A percentile compares a stretch with the other conserved stretches of the same genome.
Evolutionary conservation across 768 basidiomycete species (phyloP).

Genomic region (Cubamyces sp.): DNA sequence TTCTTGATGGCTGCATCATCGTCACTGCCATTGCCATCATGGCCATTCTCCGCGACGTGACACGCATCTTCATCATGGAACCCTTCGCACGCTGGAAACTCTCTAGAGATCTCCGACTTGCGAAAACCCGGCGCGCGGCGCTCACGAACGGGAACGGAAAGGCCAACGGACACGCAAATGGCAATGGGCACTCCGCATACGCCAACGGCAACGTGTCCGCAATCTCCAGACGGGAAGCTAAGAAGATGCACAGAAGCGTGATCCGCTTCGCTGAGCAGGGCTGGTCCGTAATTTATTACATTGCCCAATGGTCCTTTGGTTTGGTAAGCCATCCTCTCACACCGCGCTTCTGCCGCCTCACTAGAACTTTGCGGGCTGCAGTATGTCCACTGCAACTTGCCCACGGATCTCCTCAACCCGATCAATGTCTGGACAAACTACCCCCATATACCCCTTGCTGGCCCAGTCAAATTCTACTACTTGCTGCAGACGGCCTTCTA

Average conservation of each 20-base stretch:
- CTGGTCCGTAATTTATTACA: conserved; percentile 85
- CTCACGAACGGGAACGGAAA: conserved; percentile 32
- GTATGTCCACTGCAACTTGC: conserved; percentile 81
- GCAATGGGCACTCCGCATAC: conserved; percentile 23
- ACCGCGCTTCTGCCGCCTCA: conserved; percentile 49
- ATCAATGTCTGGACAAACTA: conserved; percentile 76
- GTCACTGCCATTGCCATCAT: conserved; percentile 83
- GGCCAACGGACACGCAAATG: conserved; percentile 34
- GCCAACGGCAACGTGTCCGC: conserved; percentile 34
- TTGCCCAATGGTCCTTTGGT: conserved; percentile 75
- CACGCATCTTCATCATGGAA: conserved; percentile 74
- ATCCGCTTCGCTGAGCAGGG: conserved; percentile 95
- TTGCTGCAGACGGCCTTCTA: conserved; percentile 87
- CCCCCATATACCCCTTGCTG: conserved; percentile 82
- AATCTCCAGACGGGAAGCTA: conserved; percentile 51
- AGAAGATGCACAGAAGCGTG: conserved; percentile 69
- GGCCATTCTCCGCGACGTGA: conserved; percentile 82
- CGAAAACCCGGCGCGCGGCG: conserved; percentile 28
- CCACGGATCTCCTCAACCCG: conserved; percentile 66
- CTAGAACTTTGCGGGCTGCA: conserved; percentile 39
- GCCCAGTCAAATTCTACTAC: conserved; percentile 87
- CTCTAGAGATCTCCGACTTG: conserved; percentile 48
- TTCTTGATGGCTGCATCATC: conserved; percentile 77
- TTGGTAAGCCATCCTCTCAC: conserved; percentile 43
- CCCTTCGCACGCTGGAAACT: conserved; percentile 85